Base-by-base conservation (phyloP, 139 green algal genomes). In the Coelastrella sp. region DNA sequence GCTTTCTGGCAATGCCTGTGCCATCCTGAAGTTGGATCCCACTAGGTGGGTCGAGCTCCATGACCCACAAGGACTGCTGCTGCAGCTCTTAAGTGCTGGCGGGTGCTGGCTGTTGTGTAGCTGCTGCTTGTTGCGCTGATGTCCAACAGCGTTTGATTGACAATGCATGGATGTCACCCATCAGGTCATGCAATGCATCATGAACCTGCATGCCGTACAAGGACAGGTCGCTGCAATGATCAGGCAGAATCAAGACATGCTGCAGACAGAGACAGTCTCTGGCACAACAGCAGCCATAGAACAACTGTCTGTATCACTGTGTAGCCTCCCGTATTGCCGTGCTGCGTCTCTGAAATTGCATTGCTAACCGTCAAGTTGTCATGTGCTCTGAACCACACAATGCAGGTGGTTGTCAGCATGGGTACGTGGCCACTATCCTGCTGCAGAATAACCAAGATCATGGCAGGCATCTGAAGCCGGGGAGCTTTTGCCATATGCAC, bases 91-190 rank as follows among this genome's bases (percentile, higher is more conserved):
- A 76, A 19, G 49, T 66, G 35, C 12, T 66, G 20, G 75, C 85
- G 78, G 70, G 20, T 63, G 73, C 73, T 89, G 84, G 59, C 75
- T 79, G 61, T 25, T 91, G 87, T 63, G 59, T 61, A 22, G 90
- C 78, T 78, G 80, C 58, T 10, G 85, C 80, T 35, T 94, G 90
- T 75, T 96, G 94, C 8, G 88, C 85, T 8, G 89, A 89, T 8
- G 94, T 95, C 90, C 90, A 92, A 65, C 89, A 90, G 19, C 87
- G 87, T 66, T 96, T 96, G 66, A 98, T 97, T 4, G 90, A 95
- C 8, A 98, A 87, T 1, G 96, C 96, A 89, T 98, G 96, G 73
- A 98, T 97, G 20, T 89, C 15, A 8, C 91, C 75, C 93, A 98
- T 95, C 72, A 97, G 94, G 7, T 90, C 93, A 49, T 92, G 90